Evolutionary conservation across 352 stramenopile genomes (phyloP).

Genomic region (Elongisporangium senticosum): DNA sequence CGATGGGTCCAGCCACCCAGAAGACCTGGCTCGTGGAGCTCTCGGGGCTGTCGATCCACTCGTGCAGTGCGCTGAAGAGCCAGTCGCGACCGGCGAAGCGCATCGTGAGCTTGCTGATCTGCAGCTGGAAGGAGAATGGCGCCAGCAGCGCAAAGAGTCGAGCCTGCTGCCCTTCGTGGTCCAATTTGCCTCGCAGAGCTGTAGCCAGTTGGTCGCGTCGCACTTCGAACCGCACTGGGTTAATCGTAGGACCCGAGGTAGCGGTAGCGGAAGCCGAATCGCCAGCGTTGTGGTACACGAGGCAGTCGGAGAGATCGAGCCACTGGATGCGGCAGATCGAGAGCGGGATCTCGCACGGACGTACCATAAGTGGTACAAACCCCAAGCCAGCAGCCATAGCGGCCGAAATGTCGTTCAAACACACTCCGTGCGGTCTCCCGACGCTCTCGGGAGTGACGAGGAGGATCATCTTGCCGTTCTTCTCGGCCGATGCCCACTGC

Average conservation of each 20-base stretch:
- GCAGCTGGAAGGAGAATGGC: constrained; percentile 64
- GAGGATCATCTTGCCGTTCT: constrained; percentile 64
- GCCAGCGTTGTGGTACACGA: constrained; percentile 30
- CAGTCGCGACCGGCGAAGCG: constrained; percentile 57
- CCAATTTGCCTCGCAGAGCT: constrained; percentile 50
- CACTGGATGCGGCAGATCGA: constrained; percentile 81
- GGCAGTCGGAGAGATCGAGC: constrained; percentile 68
- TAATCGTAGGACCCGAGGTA: constrained; percentile 17
- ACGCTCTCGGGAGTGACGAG: constrained; percentile 70
- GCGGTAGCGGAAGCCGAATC: not conserved
- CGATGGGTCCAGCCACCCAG: constrained; percentile 69
- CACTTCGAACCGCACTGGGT: constrained; percentile 42
- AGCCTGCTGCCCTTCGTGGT: constrained; percentile 70
- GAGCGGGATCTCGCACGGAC: constrained; percentile 67
- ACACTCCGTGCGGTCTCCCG: constrained; percentile 49
- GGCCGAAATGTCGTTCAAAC: constrained; percentile 70
- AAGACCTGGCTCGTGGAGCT: constrained; percentile 36
- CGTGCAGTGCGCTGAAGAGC: constrained; percentile 41
- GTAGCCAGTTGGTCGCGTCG: constrained; percentile 49
- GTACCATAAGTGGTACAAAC: constrained; percentile 71
- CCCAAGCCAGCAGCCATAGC: constrained; percentile 60
- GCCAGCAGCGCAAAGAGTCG: constrained; percentile 59
- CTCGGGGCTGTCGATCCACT: constrained; percentile 35
- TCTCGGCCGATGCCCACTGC: constrained; percentile 45
- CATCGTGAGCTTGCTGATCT: constrained; percentile 68